A percentile compares a stretch with the other conserved stretches of the same genome.
Evolutionary conservation across 2,329 filamentous ascomycete genomes (phyloP).

Genomic region (Aspergillus candidus): DNA sequence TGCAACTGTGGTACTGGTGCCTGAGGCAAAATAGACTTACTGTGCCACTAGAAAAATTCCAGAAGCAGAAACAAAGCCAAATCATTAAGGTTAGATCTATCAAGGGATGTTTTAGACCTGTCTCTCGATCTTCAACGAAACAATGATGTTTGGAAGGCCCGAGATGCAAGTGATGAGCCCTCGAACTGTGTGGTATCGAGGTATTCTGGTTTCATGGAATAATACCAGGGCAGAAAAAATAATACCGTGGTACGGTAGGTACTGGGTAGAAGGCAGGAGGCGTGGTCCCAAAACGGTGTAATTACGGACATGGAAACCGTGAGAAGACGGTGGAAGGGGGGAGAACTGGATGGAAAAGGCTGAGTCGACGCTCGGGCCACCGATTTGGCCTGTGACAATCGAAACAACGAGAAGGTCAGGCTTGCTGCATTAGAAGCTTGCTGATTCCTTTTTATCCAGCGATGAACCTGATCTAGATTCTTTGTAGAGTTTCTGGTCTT

Average conservation of each 20-base stretch:
- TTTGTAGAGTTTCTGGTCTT: conserved; percentile 7
- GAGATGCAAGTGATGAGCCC: too few species aligned
- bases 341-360: conserved; percentile 24
- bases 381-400: conserved; percentile 12
- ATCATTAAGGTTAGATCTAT: not conserved
- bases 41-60: not conserved
- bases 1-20: not conserved
- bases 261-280: too few species aligned
- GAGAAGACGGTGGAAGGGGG: conserved; percentile 28
- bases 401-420: conserved; percentile 13
- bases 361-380: conserved; percentile 26
- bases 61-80: too few species aligned
- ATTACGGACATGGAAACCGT: conserved; percentile 19
- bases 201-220: too few species aligned
- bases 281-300: not conserved
- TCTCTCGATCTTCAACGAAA: too few species aligned
- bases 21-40: conserved; percentile 5
- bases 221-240: too few species aligned
- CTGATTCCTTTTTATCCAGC: not conserved
- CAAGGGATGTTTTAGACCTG: too few species aligned
- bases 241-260: too few species aligned
- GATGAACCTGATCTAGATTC: not conserved
- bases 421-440: not conserved
- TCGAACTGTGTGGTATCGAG: too few species aligned
- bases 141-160: too few species aligned